phyloP scores from a whole-genome alignment of 345 rosid species.

The Eucalyptus camaldulensis region DNA sequence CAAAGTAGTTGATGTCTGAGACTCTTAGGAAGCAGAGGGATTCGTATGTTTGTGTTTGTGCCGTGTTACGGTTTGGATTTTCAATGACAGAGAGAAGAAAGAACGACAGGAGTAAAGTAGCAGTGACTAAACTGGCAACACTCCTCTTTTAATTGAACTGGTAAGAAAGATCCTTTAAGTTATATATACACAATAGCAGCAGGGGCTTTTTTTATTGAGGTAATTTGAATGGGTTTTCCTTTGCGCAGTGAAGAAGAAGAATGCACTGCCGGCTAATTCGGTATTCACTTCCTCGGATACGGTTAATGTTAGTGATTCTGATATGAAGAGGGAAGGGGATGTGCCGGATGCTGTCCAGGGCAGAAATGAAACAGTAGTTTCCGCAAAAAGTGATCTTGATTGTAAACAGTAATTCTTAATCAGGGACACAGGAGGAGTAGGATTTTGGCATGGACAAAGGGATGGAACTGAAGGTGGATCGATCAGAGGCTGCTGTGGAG shows the following conservation, averaged over 20 bases:
- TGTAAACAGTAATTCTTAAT: neutral
- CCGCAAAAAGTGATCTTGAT: neutral
- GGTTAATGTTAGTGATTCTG: neutral
- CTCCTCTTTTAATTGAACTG: neutral
- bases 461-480: neutral
- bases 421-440: neutral
- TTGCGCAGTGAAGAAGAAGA: neutral
- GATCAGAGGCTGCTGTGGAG: neutral
- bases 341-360: neutral
- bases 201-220: neutral
- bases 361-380: neutral
- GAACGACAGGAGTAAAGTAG: neutral
- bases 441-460: neutral
- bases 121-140: neutral
- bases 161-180: neutral
- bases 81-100: neutral
- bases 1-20: neutral
- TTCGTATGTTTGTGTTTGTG: neutral
- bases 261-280: neutral
- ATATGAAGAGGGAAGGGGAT: neutral
- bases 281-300: neutral
- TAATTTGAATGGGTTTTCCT: neutral
- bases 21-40: neutral
- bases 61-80: neutral
- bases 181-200: neutral